Conservation (phyloP, 1,139 yeast species). For the Lodderomyces metapsilosis region DNA sequence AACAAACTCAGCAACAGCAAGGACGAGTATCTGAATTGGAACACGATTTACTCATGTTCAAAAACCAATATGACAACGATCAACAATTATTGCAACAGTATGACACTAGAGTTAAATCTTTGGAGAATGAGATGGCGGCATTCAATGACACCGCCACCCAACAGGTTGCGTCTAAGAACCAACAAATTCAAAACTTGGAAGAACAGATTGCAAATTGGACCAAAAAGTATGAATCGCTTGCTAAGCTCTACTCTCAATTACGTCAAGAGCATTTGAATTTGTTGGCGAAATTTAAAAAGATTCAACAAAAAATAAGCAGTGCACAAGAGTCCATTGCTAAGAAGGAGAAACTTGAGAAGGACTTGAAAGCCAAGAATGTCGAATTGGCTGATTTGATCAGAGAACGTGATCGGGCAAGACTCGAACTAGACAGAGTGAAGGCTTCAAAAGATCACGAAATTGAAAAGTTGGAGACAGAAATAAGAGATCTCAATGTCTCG, state of each 20-base stretch:
- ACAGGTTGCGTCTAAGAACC: conserved; percentile 78
- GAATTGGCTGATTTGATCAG: conserved; percentile 88
- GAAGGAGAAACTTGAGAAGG: conserved; percentile 81
- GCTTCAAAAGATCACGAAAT: conserved; percentile 68
- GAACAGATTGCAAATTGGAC: conserved; percentile 83
- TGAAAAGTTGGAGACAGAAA: conserved; percentile 64
- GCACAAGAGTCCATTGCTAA: conserved; percentile 90
- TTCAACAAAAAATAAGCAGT: conserved; percentile 86
- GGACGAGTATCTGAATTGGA: conserved; percentile 81
- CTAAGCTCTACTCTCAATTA: conserved; percentile 84
- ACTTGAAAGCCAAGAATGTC: conserved; percentile 78
- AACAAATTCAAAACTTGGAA: conserved; percentile 63
- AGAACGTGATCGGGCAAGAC: conserved; percentile 85
- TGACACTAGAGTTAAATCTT: conserved; percentile 78
- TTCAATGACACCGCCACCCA: conserved; percentile 67
- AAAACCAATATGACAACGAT: conserved; percentile 84
- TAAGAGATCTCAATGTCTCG: conserved; percentile 61
- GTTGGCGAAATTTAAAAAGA: conserved; percentile 74
- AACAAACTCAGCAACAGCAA: conserved; percentile 76
- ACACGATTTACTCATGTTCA: conserved; percentile 71
- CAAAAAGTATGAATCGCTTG: conserved; percentile 83
- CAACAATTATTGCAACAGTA: conserved; percentile 84
- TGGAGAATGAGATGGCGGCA: conserved; percentile 70
- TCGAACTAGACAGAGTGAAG: conserved; percentile 72
- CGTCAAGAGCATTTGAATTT: conserved; percentile 89